Conservation (phyloP, 2,329 filamentous ascomycete genomes). For the Venturia oleaginea region DNA sequence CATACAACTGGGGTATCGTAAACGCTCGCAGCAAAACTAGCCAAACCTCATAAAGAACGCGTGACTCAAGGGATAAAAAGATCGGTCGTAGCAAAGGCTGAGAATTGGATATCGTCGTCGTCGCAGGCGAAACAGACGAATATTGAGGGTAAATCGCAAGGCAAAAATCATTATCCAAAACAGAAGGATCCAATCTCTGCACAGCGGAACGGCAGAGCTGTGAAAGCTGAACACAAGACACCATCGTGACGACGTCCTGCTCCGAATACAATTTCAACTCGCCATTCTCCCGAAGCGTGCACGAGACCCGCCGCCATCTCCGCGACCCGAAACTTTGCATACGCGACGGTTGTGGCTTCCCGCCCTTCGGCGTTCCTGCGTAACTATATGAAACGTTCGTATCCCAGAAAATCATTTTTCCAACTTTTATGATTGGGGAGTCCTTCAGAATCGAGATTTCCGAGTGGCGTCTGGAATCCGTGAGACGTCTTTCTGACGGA, state of each 20-base stretch:
- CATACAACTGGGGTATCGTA: slow-evolving; percentile 84
- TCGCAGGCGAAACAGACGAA: slow-evolving; percentile 31
- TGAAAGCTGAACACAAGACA: slow-evolving; percentile 78
- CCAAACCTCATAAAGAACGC: slow-evolving; percentile 95
- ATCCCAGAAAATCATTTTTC: slow-evolving; percentile 68
- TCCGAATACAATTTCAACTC: slow-evolving; percentile 87
- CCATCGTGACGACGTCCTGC: slow-evolving; percentile 63
- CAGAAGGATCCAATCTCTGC: slow-evolving; percentile 80
- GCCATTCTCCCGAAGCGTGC: slow-evolving; percentile 88
- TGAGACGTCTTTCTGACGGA: slow-evolving; percentile 26
- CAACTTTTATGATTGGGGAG: slow-evolving; percentile 82
- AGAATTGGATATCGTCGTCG: slow-evolving; percentile 52
- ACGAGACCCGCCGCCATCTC: slow-evolving; percentile 85
- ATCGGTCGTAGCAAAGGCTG: slow-evolving; percentile 77
- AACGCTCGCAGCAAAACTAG: slow-evolving; percentile 86
- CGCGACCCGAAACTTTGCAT: slow-evolving; percentile 48
- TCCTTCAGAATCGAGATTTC: slow-evolving; percentile 53
- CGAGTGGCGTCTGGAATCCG: slow-evolving; percentile 38
- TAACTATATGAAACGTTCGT: slow-evolving; percentile 45
- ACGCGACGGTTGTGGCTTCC: slow-evolving; percentile 43
- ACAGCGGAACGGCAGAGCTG: slow-evolving; percentile 84
- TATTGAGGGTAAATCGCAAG: slow-evolving; percentile 95
- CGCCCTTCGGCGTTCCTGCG: slow-evolving; percentile 19
- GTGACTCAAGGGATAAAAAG: slow-evolving; percentile 77
- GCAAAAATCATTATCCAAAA: slow-evolving; percentile 86